Evolutionary conservation across 2,329 filamentous ascomycete genomes (phyloP).

Genomic region (Fonsecaea multimorphosa): DNA sequence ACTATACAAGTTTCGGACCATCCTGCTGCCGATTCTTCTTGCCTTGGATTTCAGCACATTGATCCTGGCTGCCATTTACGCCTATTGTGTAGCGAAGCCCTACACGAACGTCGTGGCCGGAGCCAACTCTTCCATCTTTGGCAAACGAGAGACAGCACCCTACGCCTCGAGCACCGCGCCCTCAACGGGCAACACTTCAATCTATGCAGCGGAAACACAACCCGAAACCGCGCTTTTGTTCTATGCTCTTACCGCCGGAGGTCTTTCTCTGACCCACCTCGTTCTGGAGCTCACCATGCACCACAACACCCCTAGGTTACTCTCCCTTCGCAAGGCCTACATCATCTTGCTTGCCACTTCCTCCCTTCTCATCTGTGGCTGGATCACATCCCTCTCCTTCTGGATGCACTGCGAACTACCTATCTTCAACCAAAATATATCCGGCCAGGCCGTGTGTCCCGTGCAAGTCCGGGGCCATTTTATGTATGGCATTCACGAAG

Average conservation of each 20-base stretch:
- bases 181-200: background rate
- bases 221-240: slow-evolving; percentile 32
- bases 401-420: slow-evolving; percentile 40
- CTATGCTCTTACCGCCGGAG: slow-evolving; percentile 35
- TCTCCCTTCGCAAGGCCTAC: slow-evolving; percentile 39
- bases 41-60: slow-evolving; percentile 36
- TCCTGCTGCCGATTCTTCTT: slow-evolving; percentile 33
- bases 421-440: slow-evolving; percentile 42
- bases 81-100: slow-evolving; percentile 39
- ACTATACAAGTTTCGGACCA: slow-evolving; percentile 30
- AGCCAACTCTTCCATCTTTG: slow-evolving; percentile 30
- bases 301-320: slow-evolving; percentile 25
- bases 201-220: slow-evolving; percentile 1
- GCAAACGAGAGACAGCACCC: slow-evolving; percentile 14
- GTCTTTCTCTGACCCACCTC: slow-evolving; percentile 29
- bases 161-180: background rate
- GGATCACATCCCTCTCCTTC: slow-evolving; percentile 30
- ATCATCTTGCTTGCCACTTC: slow-evolving; percentile 31
- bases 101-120: slow-evolving; percentile 33
- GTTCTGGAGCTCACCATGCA: slow-evolving; percentile 33
- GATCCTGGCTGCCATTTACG: slow-evolving; percentile 37
- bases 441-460: slow-evolving; percentile 55
- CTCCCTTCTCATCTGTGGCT: slow-evolving; percentile 32
- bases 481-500: slow-evolving; percentile 40
- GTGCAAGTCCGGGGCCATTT: slow-evolving; percentile 54